These are phyloP conservation scores for Kalmusia sp. DNA, from an alignment of 2,329 filamentous ascomycete genomes.

Conservation along the genomic window DNA sequence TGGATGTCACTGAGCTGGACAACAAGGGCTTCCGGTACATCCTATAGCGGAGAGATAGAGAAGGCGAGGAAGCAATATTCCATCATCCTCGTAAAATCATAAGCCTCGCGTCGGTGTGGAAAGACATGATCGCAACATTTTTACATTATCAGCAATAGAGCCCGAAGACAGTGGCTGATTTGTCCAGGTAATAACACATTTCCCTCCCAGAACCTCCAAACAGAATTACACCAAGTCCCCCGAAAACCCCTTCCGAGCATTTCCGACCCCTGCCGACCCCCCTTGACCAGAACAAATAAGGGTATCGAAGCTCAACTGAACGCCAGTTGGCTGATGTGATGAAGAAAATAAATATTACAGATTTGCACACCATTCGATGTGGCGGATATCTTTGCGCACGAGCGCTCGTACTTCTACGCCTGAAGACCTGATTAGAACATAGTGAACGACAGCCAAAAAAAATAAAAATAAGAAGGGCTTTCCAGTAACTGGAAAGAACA, in stretches of 20 bases:
- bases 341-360: slow-evolving; percentile 6
- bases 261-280: background rate
- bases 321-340: background rate
- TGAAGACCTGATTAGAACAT: background rate
- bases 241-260: background rate
- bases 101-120: no score
- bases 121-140: background rate
- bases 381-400: slow-evolving; percentile 11
- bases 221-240: background rate
- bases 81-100: background rate
- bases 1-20: slow-evolving; percentile 63
- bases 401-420: slow-evolving; percentile 14
- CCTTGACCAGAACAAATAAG: background rate
- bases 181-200: background rate
- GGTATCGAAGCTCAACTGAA: slow-evolving; percentile 5
- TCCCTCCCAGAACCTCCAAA: background rate
- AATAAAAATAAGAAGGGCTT: background rate
- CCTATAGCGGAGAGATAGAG: slow-evolving; percentile 34
- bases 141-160: background rate
- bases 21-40: slow-evolving; percentile 63
- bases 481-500: background rate
- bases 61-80: background rate
- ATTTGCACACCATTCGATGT: background rate
- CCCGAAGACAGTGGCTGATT: background rate
- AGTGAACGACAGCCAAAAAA: background rate